Evolutionary conservation across 805 yeast genomes (phyloP), one percentile per base, ranked within the genome.

Genomic region (Hanseniaspora thailandica): DNA sequence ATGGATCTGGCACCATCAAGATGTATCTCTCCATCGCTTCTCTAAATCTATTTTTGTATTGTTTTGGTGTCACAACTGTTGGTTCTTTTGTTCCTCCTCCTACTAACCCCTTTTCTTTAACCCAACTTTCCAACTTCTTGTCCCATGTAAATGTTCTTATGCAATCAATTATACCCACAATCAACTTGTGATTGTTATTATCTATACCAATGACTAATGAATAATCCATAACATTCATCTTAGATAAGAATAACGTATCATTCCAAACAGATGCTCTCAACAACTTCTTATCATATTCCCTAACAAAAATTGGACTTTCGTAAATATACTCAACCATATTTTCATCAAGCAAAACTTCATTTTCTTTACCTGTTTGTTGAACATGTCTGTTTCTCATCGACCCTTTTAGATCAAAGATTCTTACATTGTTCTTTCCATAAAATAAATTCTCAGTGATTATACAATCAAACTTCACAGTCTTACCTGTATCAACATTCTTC

Each of bases 171-270:
- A 93, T 89, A 3, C 99, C 99, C 13, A 89, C 96, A 19, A 88
- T 87, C 35, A 93, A 71, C 52, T 82, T 82, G 49, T 76, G 75
- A 57, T 76, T 76, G 22, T 77, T 75, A 47, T 68, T 71, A 63
- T 93, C 95, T 39, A 93, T 86, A 0, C 97, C 99, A 56, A 93
- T 82, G 9, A 93, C 96, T 58, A 93, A 71, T 0, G 97, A 90
- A 63, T 93, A 93, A 66, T 93, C 99, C 99, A 93, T 93, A 5
- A 93, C 97, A 63, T 93, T 95, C 95, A 93, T 86, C 62, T 94
- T 93, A 3, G 95, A 88, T 52, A 93, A 70, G 64, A 93, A 94
- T 15, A 93, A 71, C 0, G 97, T 93, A 62, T 93, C 99, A 63
- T 94, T 93, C 84, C 95, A 93, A 28, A 93, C 69, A 0, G 96